phyloP scores from a whole-genome alignment of 495 filamentous ascomycete genomes.

The Podospora fimiseda region DNA sequence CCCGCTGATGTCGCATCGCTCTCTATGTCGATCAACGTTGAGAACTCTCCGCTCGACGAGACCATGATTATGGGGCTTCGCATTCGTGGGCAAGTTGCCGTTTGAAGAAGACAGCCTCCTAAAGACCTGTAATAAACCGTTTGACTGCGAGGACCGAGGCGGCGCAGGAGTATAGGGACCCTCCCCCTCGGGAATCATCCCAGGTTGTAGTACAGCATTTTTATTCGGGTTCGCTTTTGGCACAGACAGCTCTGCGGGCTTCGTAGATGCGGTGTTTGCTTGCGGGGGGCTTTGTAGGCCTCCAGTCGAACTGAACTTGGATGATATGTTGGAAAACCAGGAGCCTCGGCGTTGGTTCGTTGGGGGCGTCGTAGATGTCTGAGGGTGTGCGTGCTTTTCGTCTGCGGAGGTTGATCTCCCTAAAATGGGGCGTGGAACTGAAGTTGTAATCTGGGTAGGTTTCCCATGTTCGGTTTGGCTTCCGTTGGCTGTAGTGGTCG shows the following conservation, averaged over 20 bases:
- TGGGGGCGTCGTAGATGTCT: slow-evolving; percentile 12
- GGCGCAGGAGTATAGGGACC: slow-evolving; percentile 62
- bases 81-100: slow-evolving; percentile 34
- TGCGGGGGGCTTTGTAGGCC: slow-evolving; percentile 36
- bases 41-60: slow-evolving; percentile 71
- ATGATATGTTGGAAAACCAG: slow-evolving; percentile 89
- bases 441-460: slow-evolving; percentile 17
- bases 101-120: slow-evolving; percentile 72
- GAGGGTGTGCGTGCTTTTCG: slow-evolving; percentile 26
- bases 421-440: slow-evolving; percentile 22
- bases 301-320: slow-evolving; percentile 73
- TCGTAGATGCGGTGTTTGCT: slow-evolving; percentile 37
- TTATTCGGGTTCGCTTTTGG: slow-evolving; percentile 47
- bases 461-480: slow-evolving; percentile 5
- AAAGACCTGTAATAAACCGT: slow-evolving; percentile 72
- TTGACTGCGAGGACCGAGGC: slow-evolving; percentile 53
- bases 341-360: slow-evolving; percentile 60
- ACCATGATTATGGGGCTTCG: slow-evolving; percentile 42
- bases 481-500: slow-evolving; percentile 8
- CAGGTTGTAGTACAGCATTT: slow-evolving; percentile 49
- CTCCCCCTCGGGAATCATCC: slow-evolving; percentile 40
- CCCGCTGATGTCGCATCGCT: slow-evolving; percentile 72
- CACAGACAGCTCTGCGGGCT: slow-evolving; percentile 51
- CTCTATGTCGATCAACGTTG: slow-evolving; percentile 75
- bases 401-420: slow-evolving; percentile 25